phyloP scores from a whole-genome alignment of 768 basidiomycete genomes.

The Phlebiopsis flavidoalba region DNA sequence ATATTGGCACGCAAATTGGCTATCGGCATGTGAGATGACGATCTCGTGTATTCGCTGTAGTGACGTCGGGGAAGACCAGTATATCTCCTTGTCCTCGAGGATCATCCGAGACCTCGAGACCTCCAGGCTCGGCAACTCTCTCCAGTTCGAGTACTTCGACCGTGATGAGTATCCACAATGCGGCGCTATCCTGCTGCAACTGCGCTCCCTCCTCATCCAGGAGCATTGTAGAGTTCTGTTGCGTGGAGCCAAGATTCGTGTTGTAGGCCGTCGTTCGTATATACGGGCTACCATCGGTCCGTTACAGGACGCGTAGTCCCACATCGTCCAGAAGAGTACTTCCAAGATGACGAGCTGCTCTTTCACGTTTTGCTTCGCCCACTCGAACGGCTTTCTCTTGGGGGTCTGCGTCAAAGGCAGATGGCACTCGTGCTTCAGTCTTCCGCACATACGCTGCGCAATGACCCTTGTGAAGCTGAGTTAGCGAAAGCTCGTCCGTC shows the following conservation, averaged over 20 bases:
- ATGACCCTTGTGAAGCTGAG: too few relatives aligned
- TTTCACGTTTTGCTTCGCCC: constrained; percentile 69
- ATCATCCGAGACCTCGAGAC: constrained; percentile 47
- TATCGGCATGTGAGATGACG: constrained; percentile 51
- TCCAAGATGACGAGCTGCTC: constrained; percentile 82
- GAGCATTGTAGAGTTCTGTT: constrained; percentile 58
- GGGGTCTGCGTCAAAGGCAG: constrained; percentile 43
- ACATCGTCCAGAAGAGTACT: constrained; percentile 87
- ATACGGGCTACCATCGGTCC: constrained; percentile 60
- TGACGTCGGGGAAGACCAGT: constrained; percentile 57
- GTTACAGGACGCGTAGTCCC: constrained; percentile 63
- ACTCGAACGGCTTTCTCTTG: constrained; percentile 53
- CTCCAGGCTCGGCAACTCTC: constrained; percentile 46
- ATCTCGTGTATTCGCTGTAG: constrained; percentile 64
- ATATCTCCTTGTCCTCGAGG: constrained; percentile 45
- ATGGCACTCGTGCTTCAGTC: constrained; percentile 44
- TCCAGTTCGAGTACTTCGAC: constrained; percentile 82
- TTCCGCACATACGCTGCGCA: constrained; percentile 54
- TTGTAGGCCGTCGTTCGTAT: constrained; percentile 55
- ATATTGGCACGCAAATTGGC: constrained; percentile 66
- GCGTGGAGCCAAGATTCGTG: constrained; percentile 59
- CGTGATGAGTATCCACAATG: constrained; percentile 74
- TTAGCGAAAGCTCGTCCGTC: constrained; percentile 62
- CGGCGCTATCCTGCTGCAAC: constrained; percentile 60
- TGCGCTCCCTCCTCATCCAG: constrained; percentile 71